Percentiles rank a stretch among this genome's conserved stretches.
phyloP scores from a whole-genome alignment of 225 moss, liverwort and hornwort species.

The Anthoceros angustus region DNA sequence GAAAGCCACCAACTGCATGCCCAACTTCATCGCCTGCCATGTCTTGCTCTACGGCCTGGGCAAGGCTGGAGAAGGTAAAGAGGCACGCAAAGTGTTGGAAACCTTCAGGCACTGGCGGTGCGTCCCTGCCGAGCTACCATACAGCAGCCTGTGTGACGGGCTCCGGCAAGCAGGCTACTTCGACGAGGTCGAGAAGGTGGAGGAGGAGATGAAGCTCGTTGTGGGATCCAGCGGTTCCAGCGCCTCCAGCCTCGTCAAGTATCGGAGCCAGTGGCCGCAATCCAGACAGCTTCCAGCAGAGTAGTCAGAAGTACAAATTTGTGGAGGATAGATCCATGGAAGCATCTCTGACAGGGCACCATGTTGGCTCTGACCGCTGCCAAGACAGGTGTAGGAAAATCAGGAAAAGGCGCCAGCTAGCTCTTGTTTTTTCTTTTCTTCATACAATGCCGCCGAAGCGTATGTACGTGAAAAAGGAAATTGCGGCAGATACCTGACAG shows the following conservation, averaged over 20 bases:
- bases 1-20: neutral
- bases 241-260: neutral
- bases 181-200: neutral
- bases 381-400: too few species aligned
- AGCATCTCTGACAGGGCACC: too few species aligned
- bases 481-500: too few species aligned
- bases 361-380: too few species aligned
- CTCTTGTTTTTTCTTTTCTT: too few species aligned
- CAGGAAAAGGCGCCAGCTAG: too few species aligned
- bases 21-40: constrained; percentile 4
- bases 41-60: neutral
- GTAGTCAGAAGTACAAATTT: too few species aligned
- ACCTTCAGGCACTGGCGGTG: neutral
- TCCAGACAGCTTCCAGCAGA: too few species aligned
- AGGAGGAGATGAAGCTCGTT: neutral
- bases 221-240: neutral
- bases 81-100: neutral
- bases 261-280: too few species aligned
- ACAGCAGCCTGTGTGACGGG: neutral
- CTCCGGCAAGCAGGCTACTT: neutral
- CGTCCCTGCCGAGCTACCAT: neutral
- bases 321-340: too few species aligned
- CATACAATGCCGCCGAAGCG: too few species aligned
- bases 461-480: too few species aligned
- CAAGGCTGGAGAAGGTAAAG: neutral